A percentile compares a stretch with the other conserved stretches of the same genome.
Conservation (phyloP, 805 yeast genomes). For the Ogataea polymorpha region DNA sequence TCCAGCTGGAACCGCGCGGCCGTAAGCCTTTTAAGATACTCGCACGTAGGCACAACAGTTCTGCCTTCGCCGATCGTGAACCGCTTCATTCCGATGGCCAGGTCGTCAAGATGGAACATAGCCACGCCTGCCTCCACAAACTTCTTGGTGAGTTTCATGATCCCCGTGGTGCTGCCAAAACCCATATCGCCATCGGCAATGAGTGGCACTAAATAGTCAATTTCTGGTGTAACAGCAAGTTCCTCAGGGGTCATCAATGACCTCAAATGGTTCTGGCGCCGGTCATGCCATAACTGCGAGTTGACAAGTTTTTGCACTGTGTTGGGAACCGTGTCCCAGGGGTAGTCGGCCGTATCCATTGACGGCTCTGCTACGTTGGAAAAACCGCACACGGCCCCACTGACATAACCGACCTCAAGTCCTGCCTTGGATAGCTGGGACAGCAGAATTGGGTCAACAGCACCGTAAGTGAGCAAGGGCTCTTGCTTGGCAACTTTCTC, state of each 20-base stretch:
- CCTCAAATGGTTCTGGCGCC: conserved; percentile 28
- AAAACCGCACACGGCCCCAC: conserved; percentile 60
- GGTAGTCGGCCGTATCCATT: conserved; percentile 68
- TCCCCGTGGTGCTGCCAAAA: conserved; percentile 59
- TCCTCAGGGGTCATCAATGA: conserved; percentile 17
- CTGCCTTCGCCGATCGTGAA: conserved; percentile 66
- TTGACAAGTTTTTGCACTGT: conserved; percentile 59
- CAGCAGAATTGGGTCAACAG: conserved; percentile 64
- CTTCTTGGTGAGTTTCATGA: conserved; percentile 60
- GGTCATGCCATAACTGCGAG: conserved; percentile 58
- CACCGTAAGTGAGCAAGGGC: conserved; percentile 59
- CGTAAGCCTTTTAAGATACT: conserved; percentile 51
- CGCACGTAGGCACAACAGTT: conserved; percentile 57
- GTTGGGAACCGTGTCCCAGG: conserved; percentile 66
- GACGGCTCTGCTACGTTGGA: conserved; percentile 63
- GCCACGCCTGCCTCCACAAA: conserved; percentile 67
- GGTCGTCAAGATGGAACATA: conserved; percentile 62
- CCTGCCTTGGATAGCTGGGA: conserved; percentile 48
- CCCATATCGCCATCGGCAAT: conserved; percentile 70
- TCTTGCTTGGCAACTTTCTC: conserved; percentile 38
- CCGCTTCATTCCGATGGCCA: conserved; percentile 61
- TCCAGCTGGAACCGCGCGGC: conserved; percentile 66
- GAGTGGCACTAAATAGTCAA: conserved; percentile 55
- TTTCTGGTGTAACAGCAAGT: conserved; percentile 28
- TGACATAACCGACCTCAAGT: conserved; percentile 51